Evolutionary conservation across 495 filamentous ascomycete species (phyloP).

Genomic region (Tetracladium setigerum): DNA sequence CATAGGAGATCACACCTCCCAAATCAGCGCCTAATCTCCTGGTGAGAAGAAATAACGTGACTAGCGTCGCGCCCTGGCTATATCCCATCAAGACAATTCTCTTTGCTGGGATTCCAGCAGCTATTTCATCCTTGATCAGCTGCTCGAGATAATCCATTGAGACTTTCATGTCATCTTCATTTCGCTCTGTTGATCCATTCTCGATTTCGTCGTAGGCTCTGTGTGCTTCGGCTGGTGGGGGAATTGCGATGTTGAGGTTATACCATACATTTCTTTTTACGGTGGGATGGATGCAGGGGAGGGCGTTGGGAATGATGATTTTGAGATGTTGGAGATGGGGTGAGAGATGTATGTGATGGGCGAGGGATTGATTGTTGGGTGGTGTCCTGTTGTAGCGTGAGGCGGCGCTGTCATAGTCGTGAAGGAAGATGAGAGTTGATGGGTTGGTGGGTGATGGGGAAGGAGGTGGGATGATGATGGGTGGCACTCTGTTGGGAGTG

Average conservation of each 20-base stretch:
- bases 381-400: conserved; percentile 3
- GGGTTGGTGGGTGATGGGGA: too few species aligned
- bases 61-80: conserved; percentile 9
- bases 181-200: not conserved
- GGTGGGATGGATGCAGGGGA: conserved; percentile 3
- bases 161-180: conserved; percentile 9
- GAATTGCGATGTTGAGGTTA: conserved; percentile 4
- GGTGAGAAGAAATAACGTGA: conserved; percentile 4
- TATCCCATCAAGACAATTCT: conserved; percentile 7
- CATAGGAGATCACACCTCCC: conserved; percentile 4
- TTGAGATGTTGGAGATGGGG: conserved; percentile 8
- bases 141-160: conserved; percentile 7
- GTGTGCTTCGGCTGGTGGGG: not conserved
- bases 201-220: not conserved
- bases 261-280: conserved; percentile 7
- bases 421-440: conserved; percentile 12
- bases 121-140: conserved; percentile 3
- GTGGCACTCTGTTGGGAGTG: too few species aligned
- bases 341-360: conserved; percentile 6
- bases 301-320: conserved; percentile 5
- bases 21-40: conserved; percentile 1
- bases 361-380: conserved; percentile 1
- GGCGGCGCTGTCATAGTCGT: conserved; percentile 4
- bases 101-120: not conserved
- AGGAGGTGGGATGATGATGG: not conserved